Evolutionary conservation across 2,329 filamentous ascomycete species (phyloP).

Genomic region (Fusarium cyanostomum): DNA sequence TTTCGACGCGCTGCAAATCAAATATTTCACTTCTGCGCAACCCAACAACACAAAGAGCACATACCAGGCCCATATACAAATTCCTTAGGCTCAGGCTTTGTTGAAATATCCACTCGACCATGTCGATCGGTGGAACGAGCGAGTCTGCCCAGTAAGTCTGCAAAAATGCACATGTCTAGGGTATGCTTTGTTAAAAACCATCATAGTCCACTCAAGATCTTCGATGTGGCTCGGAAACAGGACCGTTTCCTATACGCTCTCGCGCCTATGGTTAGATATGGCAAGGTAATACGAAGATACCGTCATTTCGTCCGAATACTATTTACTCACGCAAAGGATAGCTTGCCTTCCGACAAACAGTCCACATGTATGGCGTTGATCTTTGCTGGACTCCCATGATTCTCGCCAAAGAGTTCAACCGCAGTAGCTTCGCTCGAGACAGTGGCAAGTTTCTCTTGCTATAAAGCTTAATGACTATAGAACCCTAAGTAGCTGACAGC

Average conservation of each 20-base stretch:
- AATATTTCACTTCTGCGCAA: not conserved
- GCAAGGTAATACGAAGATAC: slow-evolving; percentile 54
- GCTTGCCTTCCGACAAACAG: slow-evolving; percentile 75
- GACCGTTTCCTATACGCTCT: slow-evolving; percentile 66
- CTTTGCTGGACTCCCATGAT: slow-evolving; percentile 79
- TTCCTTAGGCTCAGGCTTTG: no score
- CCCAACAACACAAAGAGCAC: not conserved
- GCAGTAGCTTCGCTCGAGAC: slow-evolving; percentile 66
- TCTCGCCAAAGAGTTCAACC: slow-evolving; percentile 74
- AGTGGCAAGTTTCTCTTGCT: slow-evolving; percentile 56
- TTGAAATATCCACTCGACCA: not conserved
- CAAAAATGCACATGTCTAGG: slow-evolving; percentile 19
- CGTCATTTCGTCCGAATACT: no score
- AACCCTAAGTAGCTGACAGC: not conserved
- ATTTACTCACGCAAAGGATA: slow-evolving; percentile 45
- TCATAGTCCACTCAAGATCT: slow-evolving; percentile 67
- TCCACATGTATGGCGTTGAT: slow-evolving; percentile 71
- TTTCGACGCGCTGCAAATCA: not conserved
- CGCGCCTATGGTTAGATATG: slow-evolving; percentile 75
- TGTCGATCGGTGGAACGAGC: slow-evolving; percentile 30
- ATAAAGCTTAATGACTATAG: accelerated
- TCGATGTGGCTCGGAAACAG: slow-evolving; percentile 62
- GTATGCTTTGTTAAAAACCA: slow-evolving; percentile 29
- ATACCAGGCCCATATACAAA: not conserved
- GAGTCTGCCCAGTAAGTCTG: slow-evolving; percentile 38